Percentiles rank a stretch among this genome's conserved stretches.
Conservation (phyloP, 2,329 filamentous ascomycete species). For the Botrytis aclada region DNA sequence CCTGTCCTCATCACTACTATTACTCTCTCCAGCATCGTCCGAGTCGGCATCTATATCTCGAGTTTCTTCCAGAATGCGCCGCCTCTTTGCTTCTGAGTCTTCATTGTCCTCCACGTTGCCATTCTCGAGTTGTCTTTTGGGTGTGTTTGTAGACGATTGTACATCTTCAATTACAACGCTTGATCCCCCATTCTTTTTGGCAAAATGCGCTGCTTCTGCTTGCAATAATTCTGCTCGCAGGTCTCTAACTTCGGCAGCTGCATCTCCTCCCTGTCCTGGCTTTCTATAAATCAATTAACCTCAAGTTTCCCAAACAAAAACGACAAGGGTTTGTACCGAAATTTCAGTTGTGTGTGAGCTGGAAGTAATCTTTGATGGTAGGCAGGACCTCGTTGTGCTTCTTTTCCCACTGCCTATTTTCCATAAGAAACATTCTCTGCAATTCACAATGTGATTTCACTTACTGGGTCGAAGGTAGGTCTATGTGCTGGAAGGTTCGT, state of each 20-base stretch:
- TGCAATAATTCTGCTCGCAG: constrained; percentile 85
- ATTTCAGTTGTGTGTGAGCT: constrained; percentile 90
- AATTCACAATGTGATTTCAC: constrained; percentile 28
- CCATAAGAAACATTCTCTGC: constrained; percentile 20
- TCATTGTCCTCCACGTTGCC: constrained; percentile 43
- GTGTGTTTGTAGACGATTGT: constrained; percentile 51
- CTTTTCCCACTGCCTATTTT: constrained; percentile 82
- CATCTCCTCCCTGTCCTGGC: constrained; percentile 84
- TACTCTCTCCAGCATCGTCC: constrained; percentile 57
- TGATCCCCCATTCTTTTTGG: constrained; percentile 71
- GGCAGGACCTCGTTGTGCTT: constrained; percentile 85
- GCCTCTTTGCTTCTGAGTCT: constrained; percentile 76
- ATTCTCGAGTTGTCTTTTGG: constrained; percentile 64
- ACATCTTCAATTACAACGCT: constrained; percentile 47
- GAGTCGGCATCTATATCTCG: constrained; percentile 83
- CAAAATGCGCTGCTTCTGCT: constrained; percentile 83
- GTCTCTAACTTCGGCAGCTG: constrained; percentile 69
- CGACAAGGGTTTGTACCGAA: constrained; percentile 51
- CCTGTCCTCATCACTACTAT: constrained; percentile 60
- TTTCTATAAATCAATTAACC: constrained; percentile 49
- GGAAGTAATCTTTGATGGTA: constrained; percentile 96
- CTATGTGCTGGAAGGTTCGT: constrained; percentile 57
- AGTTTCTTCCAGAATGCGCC: constrained; percentile 83
- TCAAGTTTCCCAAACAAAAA: not conserved
- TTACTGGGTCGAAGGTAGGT: constrained; percentile 93